Conservation (phyloP, 1,284 basidiomycete genomes). For the Ustilago trichophora region DNA sequence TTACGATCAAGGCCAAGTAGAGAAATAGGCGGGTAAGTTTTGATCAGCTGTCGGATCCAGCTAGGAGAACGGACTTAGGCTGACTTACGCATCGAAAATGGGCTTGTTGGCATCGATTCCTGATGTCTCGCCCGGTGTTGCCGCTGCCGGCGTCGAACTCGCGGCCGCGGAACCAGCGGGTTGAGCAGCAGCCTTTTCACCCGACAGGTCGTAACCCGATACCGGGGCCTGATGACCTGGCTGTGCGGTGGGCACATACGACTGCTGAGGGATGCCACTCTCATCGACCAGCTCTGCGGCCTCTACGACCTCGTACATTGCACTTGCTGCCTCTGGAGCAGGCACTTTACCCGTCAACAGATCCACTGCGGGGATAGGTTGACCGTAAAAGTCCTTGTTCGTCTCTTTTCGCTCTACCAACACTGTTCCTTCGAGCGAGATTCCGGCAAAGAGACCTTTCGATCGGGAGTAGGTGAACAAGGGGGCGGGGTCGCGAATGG, state of each 20-base stretch:
- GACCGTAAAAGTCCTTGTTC: constrained; percentile 86
- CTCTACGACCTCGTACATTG: constrained; percentile 94
- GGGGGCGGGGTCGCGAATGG: constrained; percentile 88
- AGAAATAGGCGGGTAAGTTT: not conserved
- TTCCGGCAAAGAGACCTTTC: constrained; percentile 92
- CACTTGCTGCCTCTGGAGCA: constrained; percentile 91
- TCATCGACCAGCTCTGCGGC: constrained; percentile 70
- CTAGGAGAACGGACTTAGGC: not conserved
- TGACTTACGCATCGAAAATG: constrained; percentile 44
- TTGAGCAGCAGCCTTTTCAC: not conserved
- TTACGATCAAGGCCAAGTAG: too few relatives aligned
- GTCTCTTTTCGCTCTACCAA: constrained; percentile 91
- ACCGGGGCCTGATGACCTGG: constrained; percentile 7
- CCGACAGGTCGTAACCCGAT: constrained; percentile 26
- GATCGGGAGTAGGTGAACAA: constrained; percentile 98
- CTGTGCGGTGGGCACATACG: constrained; percentile 76
- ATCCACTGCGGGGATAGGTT: constrained; percentile 84
- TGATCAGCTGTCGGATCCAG: too few relatives aligned
- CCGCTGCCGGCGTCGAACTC: not conserved
- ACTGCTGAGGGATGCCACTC: constrained; percentile 77
- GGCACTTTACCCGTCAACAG: constrained; percentile 92
- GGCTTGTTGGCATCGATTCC: constrained; percentile 15
- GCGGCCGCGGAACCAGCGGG: constrained; percentile 1
- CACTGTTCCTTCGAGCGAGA: constrained; percentile 92
- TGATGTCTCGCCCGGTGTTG: not conserved